phyloP scores from a whole-genome alignment of 768 basidiomycete species.

The Serpula lacrymans region DNA sequence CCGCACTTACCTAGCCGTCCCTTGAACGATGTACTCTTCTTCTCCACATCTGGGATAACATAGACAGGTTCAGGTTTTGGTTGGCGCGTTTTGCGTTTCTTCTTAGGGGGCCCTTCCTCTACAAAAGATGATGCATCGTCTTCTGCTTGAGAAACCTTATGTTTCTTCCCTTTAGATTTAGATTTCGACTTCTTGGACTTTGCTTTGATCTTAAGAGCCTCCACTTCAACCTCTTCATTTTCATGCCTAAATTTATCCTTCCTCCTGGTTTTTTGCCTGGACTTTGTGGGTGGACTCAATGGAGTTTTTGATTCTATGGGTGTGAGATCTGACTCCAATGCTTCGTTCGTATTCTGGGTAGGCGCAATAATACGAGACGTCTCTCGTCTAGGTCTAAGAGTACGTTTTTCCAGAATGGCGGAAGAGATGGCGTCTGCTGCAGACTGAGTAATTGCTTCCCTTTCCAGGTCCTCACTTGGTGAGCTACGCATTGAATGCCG shows the following conservation, averaged over 20 bases:
- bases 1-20: slow-evolving; percentile 54
- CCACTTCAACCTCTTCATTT: not conserved
- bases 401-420: not conserved
- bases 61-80: slow-evolving; percentile 51
- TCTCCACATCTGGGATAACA: slow-evolving; percentile 68
- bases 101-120: slow-evolving; percentile 11
- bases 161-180: slow-evolving; percentile 6
- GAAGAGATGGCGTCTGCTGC: slow-evolving; percentile 1
- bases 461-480: no score
- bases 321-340: slow-evolving; percentile 14
- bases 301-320: slow-evolving; percentile 13
- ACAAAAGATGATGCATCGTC: slow-evolving; percentile 8
- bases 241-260: not conserved
- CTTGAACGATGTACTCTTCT: slow-evolving; percentile 63
- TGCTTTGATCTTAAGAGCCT: not conserved
- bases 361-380: not conserved
- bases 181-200: not conserved
- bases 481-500: no score
- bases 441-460: no score
- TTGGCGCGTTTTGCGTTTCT: slow-evolving; percentile 25
- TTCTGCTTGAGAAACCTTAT: slow-evolving; percentile 8
- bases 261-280: not conserved
- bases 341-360: not conserved
- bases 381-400: slow-evolving; percentile 4
- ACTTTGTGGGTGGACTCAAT: not conserved